Evolutionary conservation across 208 protist species (phyloP), one percentile per base, ranked within the genome.

Genomic region (Vickermania ingenoplastis): DNA sequence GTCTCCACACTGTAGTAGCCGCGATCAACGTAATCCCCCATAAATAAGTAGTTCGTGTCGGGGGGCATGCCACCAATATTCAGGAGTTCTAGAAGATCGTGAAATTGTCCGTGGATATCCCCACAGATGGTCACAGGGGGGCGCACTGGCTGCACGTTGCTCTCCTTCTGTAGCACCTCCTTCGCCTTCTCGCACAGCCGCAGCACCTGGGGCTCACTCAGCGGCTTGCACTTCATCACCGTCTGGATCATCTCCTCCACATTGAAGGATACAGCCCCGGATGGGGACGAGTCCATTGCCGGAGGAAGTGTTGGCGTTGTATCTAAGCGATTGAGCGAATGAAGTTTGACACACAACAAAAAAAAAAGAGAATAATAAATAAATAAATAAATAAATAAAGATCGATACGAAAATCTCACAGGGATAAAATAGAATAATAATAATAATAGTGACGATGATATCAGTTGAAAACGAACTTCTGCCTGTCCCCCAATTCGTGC

Each of bases 51-150:
- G 65, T 99, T 99, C 13, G 97, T 99, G 70, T 98, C 90, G 28
- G 97, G 97, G 14, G 87, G 83, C 24, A 96, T 61, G 3, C 97
- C 97, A 28, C 96, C 97, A 67, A 98, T 96, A 65, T 95, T 87
- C 71, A 99, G 97, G 17, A 99, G 75, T 78, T 99, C 94, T n/a
- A 97, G 78, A 30, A 99, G 69, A 67, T 99, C 98, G 78, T 98
- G 92, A 53, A 99, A 99, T 75, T 98, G 95, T 1, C 97, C 95
- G 69, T 98, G 96, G 31, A 98, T 93, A 61, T 98, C 96, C 14
- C 96, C 96, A 61, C 94, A 97, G 23, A 98, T 84, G 4, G 94
- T 97, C 26, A 98, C 79, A 3, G 95, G 95, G 11, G 95, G 75
- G 7, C 75, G 73, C 28, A 98, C 83, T 27, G 57, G 67, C 56